A percentile compares a stretch with the other conserved stretches of the same genome.
Conservation (phyloP, 2,329 filamentous ascomycete genomes). For the Verticillium isaacii region DNA sequence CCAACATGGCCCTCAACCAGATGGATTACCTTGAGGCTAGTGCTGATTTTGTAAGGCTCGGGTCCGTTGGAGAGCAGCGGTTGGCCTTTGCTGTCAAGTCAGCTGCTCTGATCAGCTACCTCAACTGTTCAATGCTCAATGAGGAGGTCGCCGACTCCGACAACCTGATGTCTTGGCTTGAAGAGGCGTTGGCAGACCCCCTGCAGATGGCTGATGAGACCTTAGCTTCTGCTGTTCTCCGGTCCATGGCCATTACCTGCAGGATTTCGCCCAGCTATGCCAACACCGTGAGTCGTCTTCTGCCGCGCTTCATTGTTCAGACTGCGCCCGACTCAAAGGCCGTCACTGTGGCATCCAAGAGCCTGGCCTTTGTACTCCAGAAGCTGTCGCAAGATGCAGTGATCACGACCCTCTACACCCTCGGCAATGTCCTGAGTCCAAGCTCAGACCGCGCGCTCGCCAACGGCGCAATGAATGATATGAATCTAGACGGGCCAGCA, state of each 20-base stretch:
- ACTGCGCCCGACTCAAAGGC: constrained; percentile 65
- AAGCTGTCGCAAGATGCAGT: constrained; percentile 85
- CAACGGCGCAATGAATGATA: constrained; percentile 45
- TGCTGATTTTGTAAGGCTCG: constrained; percentile 83
- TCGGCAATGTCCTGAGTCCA: constrained; percentile 92
- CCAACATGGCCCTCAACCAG: constrained; percentile 72
- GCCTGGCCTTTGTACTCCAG: constrained; percentile 75
- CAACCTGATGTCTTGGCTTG: constrained; percentile 76
- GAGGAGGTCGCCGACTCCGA: constrained; percentile 78
- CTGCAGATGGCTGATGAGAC: constrained; percentile 77
- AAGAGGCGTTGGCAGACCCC: constrained; percentile 72
- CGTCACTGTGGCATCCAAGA: constrained; percentile 75
- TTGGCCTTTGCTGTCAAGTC: constrained; percentile 84
- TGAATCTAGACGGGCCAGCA: constrained; percentile 25
- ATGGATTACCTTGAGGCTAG: constrained; percentile 84
- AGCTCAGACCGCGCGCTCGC: constrained; percentile 50
- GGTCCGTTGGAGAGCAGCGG: constrained; percentile 79
- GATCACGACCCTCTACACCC: constrained; percentile 90
- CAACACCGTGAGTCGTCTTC: constrained; percentile 68
- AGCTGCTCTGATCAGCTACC: constrained; percentile 72
- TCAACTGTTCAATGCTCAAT: constrained; percentile 80
- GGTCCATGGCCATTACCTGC: constrained; percentile 77
- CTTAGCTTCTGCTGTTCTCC: constrained; percentile 73
- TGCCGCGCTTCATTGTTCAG: constrained; percentile 86
- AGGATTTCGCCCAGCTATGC: constrained; percentile 69